Evolutionary conservation across 2,329 filamentous ascomycete genomes (phyloP).

Genomic region (Pseudopithomyces chartarum): DNA sequence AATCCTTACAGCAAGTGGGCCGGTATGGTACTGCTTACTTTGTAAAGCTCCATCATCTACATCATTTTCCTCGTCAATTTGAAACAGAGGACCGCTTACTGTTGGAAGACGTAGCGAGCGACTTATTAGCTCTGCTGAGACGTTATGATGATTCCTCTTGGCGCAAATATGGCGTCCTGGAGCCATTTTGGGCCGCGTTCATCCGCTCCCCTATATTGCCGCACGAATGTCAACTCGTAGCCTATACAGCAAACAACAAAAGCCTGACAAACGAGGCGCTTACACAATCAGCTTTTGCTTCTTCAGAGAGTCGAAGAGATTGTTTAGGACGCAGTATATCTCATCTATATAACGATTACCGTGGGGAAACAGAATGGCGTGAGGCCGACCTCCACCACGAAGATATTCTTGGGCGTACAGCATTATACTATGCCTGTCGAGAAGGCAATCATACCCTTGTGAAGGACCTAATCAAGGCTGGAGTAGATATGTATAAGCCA

Average conservation of each 20-base stretch:
- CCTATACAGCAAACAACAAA: not conserved
- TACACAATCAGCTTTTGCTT: not conserved
- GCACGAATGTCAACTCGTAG: not conserved
- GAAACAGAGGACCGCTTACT: not conserved
- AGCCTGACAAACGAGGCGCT: not conserved
- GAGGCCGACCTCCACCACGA: not conserved
- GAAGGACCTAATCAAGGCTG: not conserved
- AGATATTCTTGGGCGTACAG: conserved; percentile 7
- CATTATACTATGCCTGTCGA: conserved; percentile 2
- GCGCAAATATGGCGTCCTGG: not conserved
- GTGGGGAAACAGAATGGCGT: not conserved
- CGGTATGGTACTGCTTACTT: conserved; percentile 2
- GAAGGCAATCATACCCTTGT: not conserved
- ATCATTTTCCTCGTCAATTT: not conserved
- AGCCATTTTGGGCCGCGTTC: not conserved
- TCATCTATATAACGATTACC: conserved; percentile 1
- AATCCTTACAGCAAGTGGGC: not conserved
- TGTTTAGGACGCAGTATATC: conserved; percentile 6
- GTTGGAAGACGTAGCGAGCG: not conserved
- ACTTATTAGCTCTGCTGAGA: not conserved
- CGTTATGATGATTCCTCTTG: not conserved
- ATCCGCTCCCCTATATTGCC: not conserved
- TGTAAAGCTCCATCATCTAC: not conserved
- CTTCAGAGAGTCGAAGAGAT: not conserved
- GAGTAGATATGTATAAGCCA: not conserved